Evolutionary conservation across 305 asterid species (phyloP).

Genomic region (Petunia hybrid): DNA sequence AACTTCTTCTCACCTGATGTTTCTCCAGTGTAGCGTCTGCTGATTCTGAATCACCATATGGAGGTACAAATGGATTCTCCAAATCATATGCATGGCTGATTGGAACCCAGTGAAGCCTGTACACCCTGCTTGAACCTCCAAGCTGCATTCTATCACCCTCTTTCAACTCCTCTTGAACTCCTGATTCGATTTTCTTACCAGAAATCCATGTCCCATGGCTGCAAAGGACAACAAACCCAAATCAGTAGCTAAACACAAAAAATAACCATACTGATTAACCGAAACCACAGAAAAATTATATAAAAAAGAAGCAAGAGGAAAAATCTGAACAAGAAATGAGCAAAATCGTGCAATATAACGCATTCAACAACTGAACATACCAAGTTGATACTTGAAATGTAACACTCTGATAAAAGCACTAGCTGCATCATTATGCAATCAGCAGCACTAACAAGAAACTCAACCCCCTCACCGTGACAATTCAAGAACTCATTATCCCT

Average conservation of each 20-base stretch:
- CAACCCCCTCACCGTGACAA: too few species aligned
- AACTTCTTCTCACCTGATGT: slow-evolving; percentile 44
- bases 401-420: too few species aligned
- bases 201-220: slow-evolving; percentile 93
- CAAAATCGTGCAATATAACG: too few species aligned
- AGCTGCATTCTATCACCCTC: slow-evolving; percentile 73
- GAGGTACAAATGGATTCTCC: slow-evolving; percentile 64
- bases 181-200: slow-evolving; percentile 69
- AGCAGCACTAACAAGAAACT: too few species aligned
- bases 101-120: slow-evolving; percentile 81
- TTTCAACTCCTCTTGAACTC: slow-evolving; percentile 51
- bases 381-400: too few species aligned
- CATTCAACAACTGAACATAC: too few species aligned
- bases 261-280: slow-evolving; percentile 11
- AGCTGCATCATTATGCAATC: too few species aligned
- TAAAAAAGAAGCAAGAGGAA: neutral
- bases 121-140: slow-evolving; percentile 81
- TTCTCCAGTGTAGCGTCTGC: slow-evolving; percentile 36
- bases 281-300: neutral
- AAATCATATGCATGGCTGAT: slow-evolving; percentile 69
- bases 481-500: too few species aligned
- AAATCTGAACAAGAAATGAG: neutral
- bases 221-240: slow-evolving; percentile 29
- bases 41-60: slow-evolving; percentile 40
- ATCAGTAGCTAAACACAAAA: too few species aligned